Percentiles rank a stretch among this genome's conserved stretches.
phyloP scores from a whole-genome alignment of 2,329 filamentous ascomycete species.

The Claviceps sp. region DNA sequence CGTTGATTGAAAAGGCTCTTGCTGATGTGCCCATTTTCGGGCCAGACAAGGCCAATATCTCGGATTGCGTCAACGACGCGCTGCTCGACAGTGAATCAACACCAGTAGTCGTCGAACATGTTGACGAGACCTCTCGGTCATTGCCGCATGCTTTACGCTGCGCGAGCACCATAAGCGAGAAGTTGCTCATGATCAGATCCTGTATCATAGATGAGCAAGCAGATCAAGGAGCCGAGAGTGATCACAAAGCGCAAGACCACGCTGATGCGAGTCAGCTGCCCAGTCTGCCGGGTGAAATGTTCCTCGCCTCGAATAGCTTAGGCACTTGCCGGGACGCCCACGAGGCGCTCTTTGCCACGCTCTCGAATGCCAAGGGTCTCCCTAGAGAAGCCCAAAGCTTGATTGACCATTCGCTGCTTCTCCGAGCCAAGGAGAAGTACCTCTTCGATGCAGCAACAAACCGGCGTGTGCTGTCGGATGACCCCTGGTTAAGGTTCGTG shows the following conservation, averaged over 20 bases:
- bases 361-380: slow-evolving; percentile 31
- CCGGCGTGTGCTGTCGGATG: slow-evolving; percentile 51
- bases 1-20: slow-evolving; percentile 40
- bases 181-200: slow-evolving; percentile 32
- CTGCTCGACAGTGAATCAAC: slow-evolving; percentile 22
- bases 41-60: slow-evolving; percentile 30
- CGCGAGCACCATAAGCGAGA: slow-evolving; percentile 32
- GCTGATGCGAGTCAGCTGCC: slow-evolving; percentile 13
- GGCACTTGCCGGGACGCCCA: slow-evolving; percentile 43
- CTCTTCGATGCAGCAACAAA: slow-evolving; percentile 54
- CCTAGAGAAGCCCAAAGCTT: slow-evolving; percentile 37
- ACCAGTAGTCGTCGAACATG: slow-evolving; percentile 22
- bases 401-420: slow-evolving; percentile 44
- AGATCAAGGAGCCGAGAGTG: slow-evolving; percentile 10
- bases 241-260: slow-evolving; percentile 10
- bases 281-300: slow-evolving; percentile 22
- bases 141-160: slow-evolving; percentile 29
- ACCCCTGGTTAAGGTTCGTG: slow-evolving; percentile 63
- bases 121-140: slow-evolving; percentile 19
- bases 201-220: slow-evolving; percentile 20
- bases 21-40: slow-evolving; percentile 45
- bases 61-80: slow-evolving; percentile 26
- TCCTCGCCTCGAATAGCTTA: slow-evolving; percentile 24
- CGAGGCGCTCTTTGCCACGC: slow-evolving; percentile 36
- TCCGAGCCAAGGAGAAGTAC: slow-evolving; percentile 48